These are phyloP conservation scores for Agaricales sp. DNA, from an alignment of 1,284 basidiomycete genomes.

Conservation along the genomic window DNA sequence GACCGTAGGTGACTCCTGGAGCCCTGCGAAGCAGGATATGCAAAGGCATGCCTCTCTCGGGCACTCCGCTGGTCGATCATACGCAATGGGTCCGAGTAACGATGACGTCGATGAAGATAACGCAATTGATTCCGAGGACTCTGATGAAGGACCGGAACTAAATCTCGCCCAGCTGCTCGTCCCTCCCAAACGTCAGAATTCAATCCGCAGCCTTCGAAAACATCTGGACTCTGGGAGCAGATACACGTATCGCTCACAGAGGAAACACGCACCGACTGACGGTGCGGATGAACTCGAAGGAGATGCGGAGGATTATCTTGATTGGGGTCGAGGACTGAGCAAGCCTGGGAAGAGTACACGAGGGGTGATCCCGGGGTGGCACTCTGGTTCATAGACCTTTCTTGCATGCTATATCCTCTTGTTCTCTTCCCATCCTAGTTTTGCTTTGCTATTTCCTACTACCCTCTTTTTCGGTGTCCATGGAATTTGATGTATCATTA, in stretches of 20 bases:
- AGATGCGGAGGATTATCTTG: background rate
- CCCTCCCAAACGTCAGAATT: slow-evolving; percentile 61
- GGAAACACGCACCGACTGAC: background rate
- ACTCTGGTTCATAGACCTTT: background rate
- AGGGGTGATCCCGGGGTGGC: background rate
- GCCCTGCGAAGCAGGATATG: background rate
- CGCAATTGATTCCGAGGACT: slow-evolving; percentile 26
- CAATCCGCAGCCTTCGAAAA: slow-evolving; percentile 52
- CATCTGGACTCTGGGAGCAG: slow-evolving; percentile 27
- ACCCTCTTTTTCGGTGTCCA: too few species aligned
- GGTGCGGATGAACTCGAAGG: too few species aligned
- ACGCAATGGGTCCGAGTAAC: background rate
- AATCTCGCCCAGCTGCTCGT: slow-evolving; percentile 56
- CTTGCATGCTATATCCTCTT: too few species aligned
- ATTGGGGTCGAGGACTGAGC: background rate
- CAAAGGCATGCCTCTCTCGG: background rate
- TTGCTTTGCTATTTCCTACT: too few species aligned
- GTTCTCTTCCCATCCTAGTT: too few species aligned
- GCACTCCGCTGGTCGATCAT: too few species aligned
- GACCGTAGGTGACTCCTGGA: slow-evolving; percentile 30
- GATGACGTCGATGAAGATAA: slow-evolving; percentile 19
- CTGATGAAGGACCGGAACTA: slow-evolving; percentile 52
- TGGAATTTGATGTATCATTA: too few species aligned
- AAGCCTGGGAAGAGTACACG: background rate
- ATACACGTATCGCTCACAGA: background rate